Percentiles rank a stretch among this genome's conserved stretches.
Conservation (phyloP, 768 basidiomycete genomes). For the Lactifluus hygrophoroides region DNA sequence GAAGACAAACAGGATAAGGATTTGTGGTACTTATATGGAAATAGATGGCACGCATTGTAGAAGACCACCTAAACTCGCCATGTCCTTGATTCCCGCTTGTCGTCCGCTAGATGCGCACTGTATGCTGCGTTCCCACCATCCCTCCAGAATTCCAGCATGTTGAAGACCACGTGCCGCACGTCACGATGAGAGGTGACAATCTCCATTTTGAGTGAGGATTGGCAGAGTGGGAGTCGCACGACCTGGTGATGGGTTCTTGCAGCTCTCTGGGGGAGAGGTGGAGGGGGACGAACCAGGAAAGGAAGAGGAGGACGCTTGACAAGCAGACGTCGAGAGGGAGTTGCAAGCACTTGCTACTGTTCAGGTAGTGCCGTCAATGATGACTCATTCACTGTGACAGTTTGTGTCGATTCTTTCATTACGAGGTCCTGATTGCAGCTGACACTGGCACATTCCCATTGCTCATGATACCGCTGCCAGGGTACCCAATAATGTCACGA, state of each 20-base stretch:
- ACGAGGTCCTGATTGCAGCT: constrained; percentile 14
- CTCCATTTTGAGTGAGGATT: constrained; percentile 72
- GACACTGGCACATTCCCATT: neutral
- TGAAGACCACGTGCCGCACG: constrained; percentile 69
- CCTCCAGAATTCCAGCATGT: constrained; percentile 51
- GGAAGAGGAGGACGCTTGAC: too few species aligned
- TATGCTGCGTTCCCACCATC: constrained; percentile 81
- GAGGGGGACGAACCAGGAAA: constrained; percentile 24
- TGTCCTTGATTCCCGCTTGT: constrained; percentile 57
- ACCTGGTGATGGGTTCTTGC: constrained; percentile 74
- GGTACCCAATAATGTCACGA: constrained; percentile 64
- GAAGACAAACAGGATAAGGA: constrained; percentile 38
- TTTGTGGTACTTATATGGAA: constrained; percentile 66
- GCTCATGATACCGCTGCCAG: constrained; percentile 23
- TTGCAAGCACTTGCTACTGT: constrained; percentile 52
- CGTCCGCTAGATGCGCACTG: constrained; percentile 61
- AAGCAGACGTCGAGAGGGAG: constrained; percentile 49
- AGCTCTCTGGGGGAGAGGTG: constrained; percentile 43
- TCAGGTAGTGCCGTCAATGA: constrained; percentile 43
- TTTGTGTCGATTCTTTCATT: neutral
- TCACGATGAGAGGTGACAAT: constrained; percentile 95
- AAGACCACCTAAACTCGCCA: constrained; percentile 76
- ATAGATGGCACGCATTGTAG: constrained; percentile 73
- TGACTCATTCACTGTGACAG: too few species aligned
- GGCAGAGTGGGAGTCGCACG: constrained; percentile 59